Evolutionary conservation across 1,284 basidiomycete genomes (phyloP).

Genomic region (Exobasidium rhododendri): DNA sequence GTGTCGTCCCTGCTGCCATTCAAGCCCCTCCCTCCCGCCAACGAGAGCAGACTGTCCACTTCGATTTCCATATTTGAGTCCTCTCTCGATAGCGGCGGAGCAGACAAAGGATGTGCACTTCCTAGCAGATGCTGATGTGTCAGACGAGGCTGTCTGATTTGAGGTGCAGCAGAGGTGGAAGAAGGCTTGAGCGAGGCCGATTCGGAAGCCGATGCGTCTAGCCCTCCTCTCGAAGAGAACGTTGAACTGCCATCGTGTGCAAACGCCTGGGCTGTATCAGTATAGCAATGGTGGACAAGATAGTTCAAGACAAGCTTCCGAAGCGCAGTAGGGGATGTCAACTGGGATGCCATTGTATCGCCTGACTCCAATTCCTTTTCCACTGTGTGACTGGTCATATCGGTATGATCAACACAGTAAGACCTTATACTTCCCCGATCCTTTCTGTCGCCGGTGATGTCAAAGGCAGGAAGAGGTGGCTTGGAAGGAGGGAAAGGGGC

Average conservation of each 20-base stretch:
- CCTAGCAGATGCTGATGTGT: constrained; percentile 1
- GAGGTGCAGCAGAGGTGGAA: constrained; percentile 1
- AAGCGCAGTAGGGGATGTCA: constrained; percentile 21
- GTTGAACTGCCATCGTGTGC: constrained; percentile 61
- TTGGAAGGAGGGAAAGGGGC: no score
- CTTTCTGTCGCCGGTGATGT: no score
- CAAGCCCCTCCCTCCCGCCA: constrained; percentile 9
- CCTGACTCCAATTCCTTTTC: neutral
- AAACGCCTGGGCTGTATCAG: constrained; percentile 69
- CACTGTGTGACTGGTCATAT: neutral
- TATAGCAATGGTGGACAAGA: constrained; percentile 70
- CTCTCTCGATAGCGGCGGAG: constrained; percentile 36
- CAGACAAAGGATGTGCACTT: constrained; percentile 34
- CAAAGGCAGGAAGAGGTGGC: no score
- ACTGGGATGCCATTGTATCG: neutral
- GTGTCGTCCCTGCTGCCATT: constrained; percentile 23
- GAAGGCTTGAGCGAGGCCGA: neutral
- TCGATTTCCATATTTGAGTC: constrained; percentile 45
- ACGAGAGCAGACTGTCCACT: constrained; percentile 35
- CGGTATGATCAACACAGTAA: no score
- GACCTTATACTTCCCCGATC: no score
- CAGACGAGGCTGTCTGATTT: neutral
- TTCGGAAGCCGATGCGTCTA: neutral
- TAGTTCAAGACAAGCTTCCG: constrained; percentile 74
- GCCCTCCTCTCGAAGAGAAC: neutral